Conservation (phyloP, 225 moss, liverwort and hornwort genomes). For the Marchantia polymorpha region DNA sequence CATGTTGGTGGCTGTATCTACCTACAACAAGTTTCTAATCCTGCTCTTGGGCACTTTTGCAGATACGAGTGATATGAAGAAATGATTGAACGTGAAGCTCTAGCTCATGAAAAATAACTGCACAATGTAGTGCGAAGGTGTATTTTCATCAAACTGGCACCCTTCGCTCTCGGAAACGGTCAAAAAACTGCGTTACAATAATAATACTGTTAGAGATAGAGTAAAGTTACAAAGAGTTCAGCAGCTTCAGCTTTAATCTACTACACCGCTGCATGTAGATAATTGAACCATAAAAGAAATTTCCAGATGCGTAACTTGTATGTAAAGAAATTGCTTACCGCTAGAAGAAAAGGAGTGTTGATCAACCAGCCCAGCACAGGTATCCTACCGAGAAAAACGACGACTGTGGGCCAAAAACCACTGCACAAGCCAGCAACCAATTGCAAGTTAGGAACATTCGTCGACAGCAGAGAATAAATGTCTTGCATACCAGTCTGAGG, state of each 20-base stretch:
- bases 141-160: conserved; percentile 65
- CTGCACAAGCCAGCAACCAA: conserved; percentile 41
- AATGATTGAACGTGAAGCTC: neutral
- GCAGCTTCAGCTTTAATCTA: neutral
- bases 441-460: neutral
- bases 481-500: neutral
- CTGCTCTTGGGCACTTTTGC: neutral
- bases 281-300: too few relatives aligned
- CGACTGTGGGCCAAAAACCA: conserved; percentile 96
- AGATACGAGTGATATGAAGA: neutral
- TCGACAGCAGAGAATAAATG: neutral
- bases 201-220: conserved; percentile 4
- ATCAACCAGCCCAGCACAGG: conserved; percentile 79
- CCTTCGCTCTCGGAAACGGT: conserved; percentile 95
- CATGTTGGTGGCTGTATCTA: neutral
- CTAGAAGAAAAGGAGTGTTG: conserved; percentile 74
- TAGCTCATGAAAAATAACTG: neutral
- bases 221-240: neutral
- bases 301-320: neutral
- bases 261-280: neutral
- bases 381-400: conserved; percentile 93
- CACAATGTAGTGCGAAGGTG: conserved; percentile 5
- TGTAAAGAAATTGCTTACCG: conserved; percentile 40
- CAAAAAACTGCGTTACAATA: conserved; percentile 72
- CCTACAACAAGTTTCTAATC: neutral